Evolutionary conservation across 257 asterid species (phyloP).

Genomic region (Solanum rostratum): DNA sequence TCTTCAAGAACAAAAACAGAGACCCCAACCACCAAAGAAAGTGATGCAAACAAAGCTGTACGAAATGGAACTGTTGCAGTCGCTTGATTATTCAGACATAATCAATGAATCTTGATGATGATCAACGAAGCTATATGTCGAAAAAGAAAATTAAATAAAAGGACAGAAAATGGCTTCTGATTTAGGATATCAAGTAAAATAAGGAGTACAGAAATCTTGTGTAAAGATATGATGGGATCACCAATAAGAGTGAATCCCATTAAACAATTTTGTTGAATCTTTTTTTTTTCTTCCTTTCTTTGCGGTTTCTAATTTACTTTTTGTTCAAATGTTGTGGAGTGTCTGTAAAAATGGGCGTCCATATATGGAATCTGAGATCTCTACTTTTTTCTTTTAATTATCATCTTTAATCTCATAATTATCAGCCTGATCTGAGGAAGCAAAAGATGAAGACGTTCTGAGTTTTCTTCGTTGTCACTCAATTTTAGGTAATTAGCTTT

Average conservation of each 20-base stretch:
- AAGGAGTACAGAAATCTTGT: not conserved
- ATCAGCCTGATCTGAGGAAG: not conserved
- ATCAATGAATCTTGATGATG: not conserved
- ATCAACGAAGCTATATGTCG: not conserved
- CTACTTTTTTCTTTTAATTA: slow-evolving; percentile 18
- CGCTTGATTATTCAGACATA: slow-evolving; percentile 14
- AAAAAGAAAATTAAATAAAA: not conserved
- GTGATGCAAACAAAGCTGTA: slow-evolving; percentile 44
- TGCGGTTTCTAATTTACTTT: not conserved
- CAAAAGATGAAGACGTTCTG: not conserved
- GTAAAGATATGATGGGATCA: slow-evolving; percentile 1
- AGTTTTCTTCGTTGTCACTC: not conserved
- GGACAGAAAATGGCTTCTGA: not conserved
- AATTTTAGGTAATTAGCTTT: no score
- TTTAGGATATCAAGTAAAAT: not conserved
- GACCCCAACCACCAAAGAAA: slow-evolving; percentile 27
- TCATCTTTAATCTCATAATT: not conserved
- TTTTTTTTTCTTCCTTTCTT: not conserved
- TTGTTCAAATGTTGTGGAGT: not conserved
- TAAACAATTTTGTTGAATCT: not conserved
- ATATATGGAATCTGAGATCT: slow-evolving; percentile 16
- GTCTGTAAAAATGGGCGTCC: slow-evolving; percentile 2
- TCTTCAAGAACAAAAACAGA: slow-evolving; percentile 19
- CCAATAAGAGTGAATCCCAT: not conserved
- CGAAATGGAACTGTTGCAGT: slow-evolving; percentile 65